These are phyloP conservation scores for Apiotrichum laibachii DNA, from an alignment of 1,284 basidiomycete genomes.

Conservation along the genomic window DNA sequence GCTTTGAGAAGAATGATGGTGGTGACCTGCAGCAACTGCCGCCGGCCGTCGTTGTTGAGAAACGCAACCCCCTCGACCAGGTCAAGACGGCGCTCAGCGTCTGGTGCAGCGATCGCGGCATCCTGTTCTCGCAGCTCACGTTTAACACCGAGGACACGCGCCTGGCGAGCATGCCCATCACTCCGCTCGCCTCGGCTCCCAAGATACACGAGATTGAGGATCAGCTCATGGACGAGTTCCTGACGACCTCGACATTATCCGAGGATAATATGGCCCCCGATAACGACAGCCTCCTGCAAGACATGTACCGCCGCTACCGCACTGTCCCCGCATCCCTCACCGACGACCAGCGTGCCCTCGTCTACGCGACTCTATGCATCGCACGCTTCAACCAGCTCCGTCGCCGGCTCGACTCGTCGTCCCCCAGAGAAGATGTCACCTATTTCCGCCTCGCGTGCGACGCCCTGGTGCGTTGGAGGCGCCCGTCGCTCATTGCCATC, in stretches of 20 bases:
- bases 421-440: conserved; percentile 27
- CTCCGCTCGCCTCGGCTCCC: conserved; percentile 15
- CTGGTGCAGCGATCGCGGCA: conserved; percentile 15
- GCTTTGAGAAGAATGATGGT: not conserved
- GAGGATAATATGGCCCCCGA: conserved; percentile 1
- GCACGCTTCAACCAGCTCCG: conserved; percentile 20
- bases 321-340: conserved; percentile 22
- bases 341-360: conserved; percentile 23
- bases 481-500: conserved; percentile 25
- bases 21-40: not conserved
- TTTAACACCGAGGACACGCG: conserved; percentile 22
- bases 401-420: not conserved
- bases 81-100: conserved; percentile 13
- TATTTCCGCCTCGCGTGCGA: conserved; percentile 30
- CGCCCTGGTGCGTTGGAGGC: conserved; percentile 22
- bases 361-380: conserved; percentile 26
- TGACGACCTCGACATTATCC: conserved; percentile 5
- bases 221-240: conserved; percentile 20
- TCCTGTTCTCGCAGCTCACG: conserved; percentile 12
- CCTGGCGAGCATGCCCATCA: conserved; percentile 8
- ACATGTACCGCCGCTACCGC: conserved; percentile 26
- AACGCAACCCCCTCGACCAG: conserved; percentile 21
- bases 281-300: conserved; percentile 8
- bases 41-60: not conserved
- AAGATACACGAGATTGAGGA: conserved; percentile 20